phyloP scores from a whole-genome alignment of 768 basidiomycete species.

The Psilocybe subaeruginosa region DNA sequence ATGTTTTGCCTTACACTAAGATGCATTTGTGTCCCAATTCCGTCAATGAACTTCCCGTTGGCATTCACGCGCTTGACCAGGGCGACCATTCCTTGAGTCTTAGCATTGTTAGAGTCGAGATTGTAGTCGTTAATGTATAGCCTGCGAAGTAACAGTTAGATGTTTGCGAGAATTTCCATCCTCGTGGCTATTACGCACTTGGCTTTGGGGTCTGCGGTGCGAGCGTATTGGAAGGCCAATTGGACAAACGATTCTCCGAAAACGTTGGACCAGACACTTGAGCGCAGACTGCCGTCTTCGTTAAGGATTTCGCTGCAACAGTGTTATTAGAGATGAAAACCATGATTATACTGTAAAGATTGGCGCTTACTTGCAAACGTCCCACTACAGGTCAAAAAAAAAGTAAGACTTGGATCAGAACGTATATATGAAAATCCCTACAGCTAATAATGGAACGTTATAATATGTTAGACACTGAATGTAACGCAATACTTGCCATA shows the following conservation, averaged over 20 bases:
- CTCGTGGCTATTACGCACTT: constrained; percentile 31
- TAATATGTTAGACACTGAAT: neutral
- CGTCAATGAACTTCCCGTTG: constrained; percentile 44
- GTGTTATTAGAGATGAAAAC: constrained; percentile 14
- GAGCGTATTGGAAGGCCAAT: constrained; percentile 54
- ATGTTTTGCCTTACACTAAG: constrained; percentile 27
- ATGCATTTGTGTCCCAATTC: constrained; percentile 52
- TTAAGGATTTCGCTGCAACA: constrained; percentile 48
- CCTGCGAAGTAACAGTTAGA: constrained; percentile 8
- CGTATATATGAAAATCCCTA: neutral
- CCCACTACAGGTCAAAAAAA: constrained; percentile 33
- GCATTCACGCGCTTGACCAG: constrained; percentile 47
- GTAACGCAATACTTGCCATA: constrained; percentile 32
- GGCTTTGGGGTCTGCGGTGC: constrained; percentile 49
- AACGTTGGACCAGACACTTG: constrained; percentile 50
- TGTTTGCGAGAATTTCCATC: no score
- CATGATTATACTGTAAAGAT: constrained; percentile 2
- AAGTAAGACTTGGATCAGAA: neutral
- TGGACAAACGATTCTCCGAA: constrained; percentile 52
- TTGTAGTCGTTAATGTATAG: constrained; percentile 52
- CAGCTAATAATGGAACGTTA: constrained; percentile 6
- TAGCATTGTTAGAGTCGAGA: constrained; percentile 51
- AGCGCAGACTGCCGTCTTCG: constrained; percentile 51
- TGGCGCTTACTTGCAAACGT: constrained; percentile 42
- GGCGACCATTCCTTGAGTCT: constrained; percentile 42